Evolutionary conservation across 2,329 filamentous ascomycete species (phyloP), one percentile per base, ranked within the genome.

Genomic region (Sporothrix pallida): DNA sequence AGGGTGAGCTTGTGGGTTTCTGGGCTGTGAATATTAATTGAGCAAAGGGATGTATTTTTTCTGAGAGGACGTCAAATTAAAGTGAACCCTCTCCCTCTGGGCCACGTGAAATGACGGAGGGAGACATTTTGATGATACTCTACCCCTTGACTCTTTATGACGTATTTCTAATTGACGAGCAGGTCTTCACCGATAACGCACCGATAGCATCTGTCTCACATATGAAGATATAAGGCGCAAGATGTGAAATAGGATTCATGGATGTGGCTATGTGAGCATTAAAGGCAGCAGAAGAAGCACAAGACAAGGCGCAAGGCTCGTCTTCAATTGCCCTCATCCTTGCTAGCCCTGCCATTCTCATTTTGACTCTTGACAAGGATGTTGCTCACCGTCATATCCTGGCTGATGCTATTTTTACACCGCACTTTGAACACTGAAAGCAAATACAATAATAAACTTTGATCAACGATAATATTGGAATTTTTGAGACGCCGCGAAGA

Each of bases 31-130:
- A 37, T 37, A 68, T 68, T 52, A 26, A 9, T 23, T 52, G 8
- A 67, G 46, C 46, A 52, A 68, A 50, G 44, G 46, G 20, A 50
- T n/a, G n/a, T 15, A 3, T 10, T 17, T 37, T 20, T 20, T 37
- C 9, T 20, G 5, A 15, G 58, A 42, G n/a, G 26, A 42, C 62
- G 62, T 65, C 62, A 48, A 65, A 46, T 48, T 26, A 48, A 52
- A 31, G 48, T 20, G 8, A 54, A 42, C 12, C 26, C 62, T 52
- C 48, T 5, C 42, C 65, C 26, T 48, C 42, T 4, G n/a, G 17
- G 65, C 26, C 26, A 54, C 26, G 65, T 69, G 67, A 69, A 69
- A 54, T 69, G 67, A 69, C 4, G 13, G 9, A 69, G 48, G 67
- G 65, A 50, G 50, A 17, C 44, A 17, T 52, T 31, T 68, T n/a